A percentile compares a stretch with the other conserved stretches of the same genome.
phyloP scores from a whole-genome alignment of 2,329 filamentous ascomycete species.

The Rhexocercosporidium sp. region DNA sequence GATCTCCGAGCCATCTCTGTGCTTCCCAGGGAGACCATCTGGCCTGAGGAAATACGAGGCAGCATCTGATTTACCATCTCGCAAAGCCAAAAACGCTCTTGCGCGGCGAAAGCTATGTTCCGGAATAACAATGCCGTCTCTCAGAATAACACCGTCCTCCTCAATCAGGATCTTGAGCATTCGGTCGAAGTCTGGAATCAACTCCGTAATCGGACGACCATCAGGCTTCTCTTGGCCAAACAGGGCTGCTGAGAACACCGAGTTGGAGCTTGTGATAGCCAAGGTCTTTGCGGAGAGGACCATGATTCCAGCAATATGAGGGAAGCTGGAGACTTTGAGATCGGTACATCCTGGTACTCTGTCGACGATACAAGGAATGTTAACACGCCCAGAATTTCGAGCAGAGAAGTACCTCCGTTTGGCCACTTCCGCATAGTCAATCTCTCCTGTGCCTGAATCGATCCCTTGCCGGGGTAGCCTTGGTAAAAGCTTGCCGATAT shows the following conservation, averaged over 20 bases:
- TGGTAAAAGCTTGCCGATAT: conserved; percentile 80
- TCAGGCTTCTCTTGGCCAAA: conserved; percentile 89
- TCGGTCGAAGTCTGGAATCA: conserved; percentile 87
- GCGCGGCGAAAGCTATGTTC: conserved; percentile 95
- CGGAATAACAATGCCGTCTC: conserved; percentile 95
- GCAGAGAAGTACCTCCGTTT: conserved; percentile 84
- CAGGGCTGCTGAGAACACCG: conserved; percentile 88
- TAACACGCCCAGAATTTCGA: conserved; percentile 75
- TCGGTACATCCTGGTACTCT: conserved; percentile 71
- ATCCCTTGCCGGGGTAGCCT: conserved; percentile 79
- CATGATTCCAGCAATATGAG: conserved; percentile 96
- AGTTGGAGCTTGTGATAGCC: conserved; percentile 89
- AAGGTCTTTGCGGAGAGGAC: conserved; percentile 82
- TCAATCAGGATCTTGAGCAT: conserved; percentile 82
- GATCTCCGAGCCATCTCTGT: conserved; percentile 89
- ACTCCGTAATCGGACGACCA: conserved; percentile 75
- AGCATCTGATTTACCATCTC: conserved; percentile 81
- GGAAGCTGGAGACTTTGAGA: conserved; percentile 89
- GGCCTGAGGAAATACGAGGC: conserved; percentile 81
- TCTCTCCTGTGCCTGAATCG: conserved; percentile 69
- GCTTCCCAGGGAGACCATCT: conserved; percentile 81
- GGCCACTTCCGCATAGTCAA: conserved; percentile 78
- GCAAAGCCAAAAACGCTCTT: conserved; percentile 79
- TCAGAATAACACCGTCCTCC: conserved; percentile 81
- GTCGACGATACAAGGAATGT: conserved; percentile 83